Evolutionary conservation across 2,329 filamentous ascomycete species (phyloP), one percentile per base, ranked within the genome.

Genomic region (Hypoxylon sp.): DNA sequence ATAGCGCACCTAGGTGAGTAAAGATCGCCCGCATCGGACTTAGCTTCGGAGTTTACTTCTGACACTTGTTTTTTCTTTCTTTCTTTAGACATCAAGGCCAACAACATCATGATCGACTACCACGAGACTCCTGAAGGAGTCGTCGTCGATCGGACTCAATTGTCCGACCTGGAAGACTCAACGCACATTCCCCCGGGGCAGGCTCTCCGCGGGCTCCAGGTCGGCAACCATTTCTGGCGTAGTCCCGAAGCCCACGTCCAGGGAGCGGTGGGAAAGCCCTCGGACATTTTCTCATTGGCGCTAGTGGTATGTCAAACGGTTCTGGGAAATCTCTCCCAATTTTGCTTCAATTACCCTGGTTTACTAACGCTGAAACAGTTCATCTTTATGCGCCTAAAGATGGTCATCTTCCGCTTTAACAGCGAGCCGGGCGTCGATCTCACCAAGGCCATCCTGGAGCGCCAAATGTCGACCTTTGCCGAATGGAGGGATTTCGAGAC

Each of bases 391-490:
- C 67, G 79, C 43, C 69, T 75, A 7, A 74, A 75, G 62, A 70
- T 69, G 46, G 71, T 79, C 43, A 73, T 79, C 55, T 77, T 79
- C 59, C 72, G 73, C 45, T 71, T 75, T 49, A 70, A 68, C 53
- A 73, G 63, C 55, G 74, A 64, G 51, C 69, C 62, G 58, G 73
- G 66, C 58, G 71, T 66, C 63, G 74, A 77, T 37, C 70, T 69
- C n/a, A 68, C 77, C 41, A 72, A 71, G 38, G 69, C 75, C 60
- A 74, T 81, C 29, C 65, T 81, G 33, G 73, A 77, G 59, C 75
- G 76, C 18, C 79, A 81, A 60, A 73, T 81, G 11, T 82, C 78
- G 2, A 78, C 77, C 62, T 81, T 81, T 66, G 74, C 73, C 37
- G 74, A 81, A 59, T 68, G 70, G 67, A 67, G 78, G 3, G 72